These are phyloP conservation scores for Lycium barbarum DNA, from an alignment of 257 asterid genomes.

Conservation along the genomic window DNA sequence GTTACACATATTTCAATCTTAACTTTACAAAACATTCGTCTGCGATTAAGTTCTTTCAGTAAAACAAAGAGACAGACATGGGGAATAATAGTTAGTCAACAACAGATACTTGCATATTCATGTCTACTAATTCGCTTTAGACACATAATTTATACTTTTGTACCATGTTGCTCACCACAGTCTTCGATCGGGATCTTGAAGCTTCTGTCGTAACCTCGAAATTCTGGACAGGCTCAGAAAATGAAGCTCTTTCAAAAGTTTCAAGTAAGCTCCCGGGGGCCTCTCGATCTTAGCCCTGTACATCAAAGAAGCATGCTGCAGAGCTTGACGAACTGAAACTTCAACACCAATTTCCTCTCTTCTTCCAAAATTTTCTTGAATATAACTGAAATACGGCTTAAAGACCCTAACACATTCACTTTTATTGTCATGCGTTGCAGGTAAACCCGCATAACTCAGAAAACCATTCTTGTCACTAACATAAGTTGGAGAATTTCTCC, in stretches of 20 bases:
- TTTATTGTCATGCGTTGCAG: background rate
- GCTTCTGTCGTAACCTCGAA: slow-evolving; percentile 33
- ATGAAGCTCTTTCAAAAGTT: slow-evolving; percentile 53
- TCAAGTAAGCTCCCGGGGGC: slow-evolving; percentile 41
- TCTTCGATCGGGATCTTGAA: slow-evolving; percentile 32
- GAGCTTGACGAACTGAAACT: slow-evolving; percentile 36
- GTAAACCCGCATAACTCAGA: background rate
- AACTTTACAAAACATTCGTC: background rate
- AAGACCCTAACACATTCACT: slow-evolving; percentile 45
- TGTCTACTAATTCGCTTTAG: background rate
- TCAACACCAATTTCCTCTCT: slow-evolving; percentile 36
- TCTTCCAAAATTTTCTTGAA: slow-evolving; percentile 48
- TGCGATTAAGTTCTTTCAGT: background rate
- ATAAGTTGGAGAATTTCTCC: background rate
- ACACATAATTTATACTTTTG: background rate
- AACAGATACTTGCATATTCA: background rate
- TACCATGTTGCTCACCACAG: slow-evolving; percentile 14
- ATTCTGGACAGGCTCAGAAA: slow-evolving; percentile 45
- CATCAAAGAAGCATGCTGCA: slow-evolving; percentile 44
- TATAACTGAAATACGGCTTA: slow-evolving; percentile 43
- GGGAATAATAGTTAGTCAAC: background rate
- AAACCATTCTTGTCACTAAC: slow-evolving; percentile 6
- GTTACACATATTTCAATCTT: background rate
- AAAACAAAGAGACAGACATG: background rate
- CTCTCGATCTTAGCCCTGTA: slow-evolving; percentile 36